These are phyloP conservation scores for Wickerhamomyces bovis DNA, from an alignment of 805 yeast genomes.

Conservation along the genomic window DNA sequence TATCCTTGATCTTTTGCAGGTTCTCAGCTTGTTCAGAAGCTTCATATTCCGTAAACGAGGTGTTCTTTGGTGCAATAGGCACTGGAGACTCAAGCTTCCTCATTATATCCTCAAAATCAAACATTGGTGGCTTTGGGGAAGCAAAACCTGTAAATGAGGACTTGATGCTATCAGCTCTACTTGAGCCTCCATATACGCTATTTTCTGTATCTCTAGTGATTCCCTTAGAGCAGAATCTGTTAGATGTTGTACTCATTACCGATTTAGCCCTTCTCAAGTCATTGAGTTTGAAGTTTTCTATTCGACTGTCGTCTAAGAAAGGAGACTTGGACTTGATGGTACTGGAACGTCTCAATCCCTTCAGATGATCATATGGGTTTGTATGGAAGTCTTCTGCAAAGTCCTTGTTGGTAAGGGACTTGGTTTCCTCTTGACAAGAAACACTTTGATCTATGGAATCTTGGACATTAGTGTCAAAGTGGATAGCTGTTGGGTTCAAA, in stretches of 20 bases:
- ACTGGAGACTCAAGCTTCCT: not conserved
- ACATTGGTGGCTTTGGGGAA: not conserved
- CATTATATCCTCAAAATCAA: not conserved
- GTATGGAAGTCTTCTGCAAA: not conserved
- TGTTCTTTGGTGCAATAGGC: not conserved
- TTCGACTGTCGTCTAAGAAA: not conserved
- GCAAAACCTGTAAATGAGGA: not conserved
- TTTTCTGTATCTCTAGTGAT: not conserved
- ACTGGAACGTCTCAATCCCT: not conserved
- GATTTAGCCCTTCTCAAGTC: not conserved
- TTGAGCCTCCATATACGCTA: not conserved
- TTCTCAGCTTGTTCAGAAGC: not conserved
- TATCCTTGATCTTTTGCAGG: not conserved
- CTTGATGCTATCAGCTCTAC: not conserved
- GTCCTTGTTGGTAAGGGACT: too few relatives aligned
- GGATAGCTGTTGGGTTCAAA: not conserved
- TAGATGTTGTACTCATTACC: not conserved
- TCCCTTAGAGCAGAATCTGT: not conserved
- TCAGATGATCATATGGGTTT: too few relatives aligned
- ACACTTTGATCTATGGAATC: not conserved
- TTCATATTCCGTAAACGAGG: not conserved
- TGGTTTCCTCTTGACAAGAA: not conserved
- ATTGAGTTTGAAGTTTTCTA: not conserved
- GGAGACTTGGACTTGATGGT: not conserved
- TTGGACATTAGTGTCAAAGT: not conserved